Evolutionary conservation across 345 rosid genomes (phyloP).

Genomic region (Zanthoxylum bungeanum): DNA sequence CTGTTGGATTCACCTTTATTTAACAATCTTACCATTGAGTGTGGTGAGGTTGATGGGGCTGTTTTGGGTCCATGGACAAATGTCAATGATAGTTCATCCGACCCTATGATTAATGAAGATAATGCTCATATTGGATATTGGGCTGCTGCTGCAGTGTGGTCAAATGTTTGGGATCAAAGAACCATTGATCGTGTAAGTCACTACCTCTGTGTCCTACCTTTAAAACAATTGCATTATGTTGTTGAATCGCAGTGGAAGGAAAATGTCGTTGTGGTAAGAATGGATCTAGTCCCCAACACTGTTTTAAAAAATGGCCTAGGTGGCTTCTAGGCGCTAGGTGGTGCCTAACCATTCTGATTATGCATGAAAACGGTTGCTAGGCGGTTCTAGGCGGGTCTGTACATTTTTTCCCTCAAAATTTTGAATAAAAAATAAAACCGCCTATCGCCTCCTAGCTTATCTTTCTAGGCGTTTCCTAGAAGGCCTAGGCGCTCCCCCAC

Average conservation of each 20-base stretch:
- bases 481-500: no score
- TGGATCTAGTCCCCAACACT: not conserved
- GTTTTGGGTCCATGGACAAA: conserved; percentile 87
- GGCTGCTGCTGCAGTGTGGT: conserved; percentile 97
- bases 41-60: conserved; percentile 98
- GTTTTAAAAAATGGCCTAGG: no score
- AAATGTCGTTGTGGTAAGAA: not conserved
- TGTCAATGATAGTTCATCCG: conserved; percentile 48
- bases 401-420: no score
- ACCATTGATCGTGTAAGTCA: conserved; percentile 83
- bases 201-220: not conserved
- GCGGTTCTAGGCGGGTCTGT: no score
- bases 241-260: not conserved
- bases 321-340: no score
- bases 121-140: conserved; percentile 74
- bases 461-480: no score
- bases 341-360: no score
- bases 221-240: not conserved
- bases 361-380: no score
- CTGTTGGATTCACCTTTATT: conserved; percentile 41
- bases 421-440: no score
- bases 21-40: conserved; percentile 47
- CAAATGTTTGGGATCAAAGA: conserved; percentile 86
- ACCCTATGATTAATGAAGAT: conserved; percentile 48
- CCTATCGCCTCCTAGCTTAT: no score